Base-by-base conservation (phyloP, 2,329 filamentous ascomycete species). In the Venturia carpophila region DNA sequence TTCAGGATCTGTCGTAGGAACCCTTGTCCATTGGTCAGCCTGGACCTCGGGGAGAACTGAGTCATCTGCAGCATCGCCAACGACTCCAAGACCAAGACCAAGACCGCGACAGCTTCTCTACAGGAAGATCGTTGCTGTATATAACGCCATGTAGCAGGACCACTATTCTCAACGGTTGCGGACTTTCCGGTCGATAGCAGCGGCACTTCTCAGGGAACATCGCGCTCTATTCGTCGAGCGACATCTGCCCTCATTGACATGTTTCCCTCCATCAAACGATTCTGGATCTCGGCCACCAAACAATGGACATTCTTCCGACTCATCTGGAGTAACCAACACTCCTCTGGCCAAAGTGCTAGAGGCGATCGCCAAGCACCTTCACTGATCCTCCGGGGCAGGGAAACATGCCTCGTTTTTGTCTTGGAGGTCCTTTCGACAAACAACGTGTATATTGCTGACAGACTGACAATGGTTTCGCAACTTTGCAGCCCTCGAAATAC, bases 231-330 rank as follows among this genome's bases (percentile, higher is more conserved):
- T 24, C 27, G 27, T 58, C 15, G 52, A 52, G 47, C 52, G 15
- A 58, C 52, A 37, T 37, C 30, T 47, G 30, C 13, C 52, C 52
- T 58, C 52, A 39, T 15, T 10, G 52, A 58, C 3, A 37, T 37
- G 52, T 58, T 58, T 58, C 52, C 52, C 30, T n/a, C 52, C 27
- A 58, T 58, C 30, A 58, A 58, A 58, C 52, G 15, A 37, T 37
- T 21, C 30, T n/a, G 52, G 52, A 58, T 58, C 52, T 58, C 15
- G 27, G 52, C 52, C 52, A 58, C 52, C 47, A 58, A 58, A 58
- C 52, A 58, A 58, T 9, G 30, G 37, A 58, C 52, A 58, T 7
- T 58, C 19, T 37, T 37, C 27, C 30, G 52, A 58, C 52, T 27
- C 52, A 37, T 37, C 30, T 37, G 30, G 52, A 58, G 30, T 58